Conservation (phyloP, 192 early-diverging fungal genomes). For the Entrophospora sp. region DNA sequence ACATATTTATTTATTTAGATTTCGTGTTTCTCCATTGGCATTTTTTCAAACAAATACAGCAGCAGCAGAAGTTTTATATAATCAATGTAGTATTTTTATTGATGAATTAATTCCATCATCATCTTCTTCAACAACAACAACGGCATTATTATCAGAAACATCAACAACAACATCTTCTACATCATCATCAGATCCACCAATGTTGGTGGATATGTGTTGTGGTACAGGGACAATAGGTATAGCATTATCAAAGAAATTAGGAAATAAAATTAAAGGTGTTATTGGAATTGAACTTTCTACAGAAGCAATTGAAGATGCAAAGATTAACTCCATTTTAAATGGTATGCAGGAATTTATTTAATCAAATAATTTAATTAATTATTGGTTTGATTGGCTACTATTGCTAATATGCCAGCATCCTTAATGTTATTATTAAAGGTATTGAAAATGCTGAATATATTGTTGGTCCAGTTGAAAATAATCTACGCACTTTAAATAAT, state of each 20-base stretch:
- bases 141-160: too few relatives aligned
- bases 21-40: constrained; percentile 61
- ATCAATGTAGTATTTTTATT: constrained; percentile 29
- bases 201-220: constrained; percentile 68
- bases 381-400: too few relatives aligned
- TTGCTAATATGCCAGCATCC: too few relatives aligned
- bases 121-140: too few relatives aligned
- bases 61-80: constrained; percentile 60
- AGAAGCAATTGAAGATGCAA: constrained; percentile 67
- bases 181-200: constrained; percentile 28
- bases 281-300: constrained; percentile 64
- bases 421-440: too few relatives aligned
- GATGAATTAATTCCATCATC: too few relatives aligned
- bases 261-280: constrained; percentile 46
- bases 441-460: constrained; percentile 51
- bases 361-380: neutral
- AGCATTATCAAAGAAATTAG: constrained; percentile 47
- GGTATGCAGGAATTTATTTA: constrained; percentile 9
- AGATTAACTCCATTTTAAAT: constrained; percentile 50
- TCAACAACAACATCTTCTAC: too few relatives aligned
- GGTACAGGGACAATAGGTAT: constrained; percentile 82
- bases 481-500: constrained; percentile 23
- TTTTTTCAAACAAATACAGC: constrained; percentile 78
- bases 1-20: too few relatives aligned
- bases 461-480: constrained; percentile 54